These are phyloP conservation scores for Cladophialophora exuberans DNA, from an alignment of 2,329 filamentous ascomycete genomes.

Conservation along the genomic window DNA sequence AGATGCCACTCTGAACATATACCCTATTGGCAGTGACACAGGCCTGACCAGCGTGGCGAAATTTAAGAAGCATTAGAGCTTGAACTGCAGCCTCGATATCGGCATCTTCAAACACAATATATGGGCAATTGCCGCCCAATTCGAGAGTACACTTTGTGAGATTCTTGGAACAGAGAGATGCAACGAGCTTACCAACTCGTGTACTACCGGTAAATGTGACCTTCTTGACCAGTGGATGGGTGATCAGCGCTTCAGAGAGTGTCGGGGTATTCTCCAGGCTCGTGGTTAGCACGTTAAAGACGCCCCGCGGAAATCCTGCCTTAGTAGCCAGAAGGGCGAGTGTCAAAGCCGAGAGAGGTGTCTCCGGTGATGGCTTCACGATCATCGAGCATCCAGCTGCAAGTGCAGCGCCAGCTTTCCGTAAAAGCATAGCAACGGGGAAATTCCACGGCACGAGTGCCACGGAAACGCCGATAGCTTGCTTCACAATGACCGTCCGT, in stretches of 20 bases:
- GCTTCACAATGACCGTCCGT: conserved; percentile 71
- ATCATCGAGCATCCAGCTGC: conserved; percentile 71
- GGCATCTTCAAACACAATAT: conserved; percentile 65
- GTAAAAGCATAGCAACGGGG: conserved; percentile 67
- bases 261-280: conserved; percentile 42
- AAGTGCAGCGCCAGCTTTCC: conserved; percentile 68
- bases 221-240: conserved; percentile 62
- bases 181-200: conserved; percentile 63
- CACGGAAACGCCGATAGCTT: conserved; percentile 69
- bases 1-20: conserved; percentile 65
- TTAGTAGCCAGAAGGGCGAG: conserved; percentile 60
- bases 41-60: conserved; percentile 9
- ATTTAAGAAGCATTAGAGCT: conserved; percentile 12
- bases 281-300: conserved; percentile 62
- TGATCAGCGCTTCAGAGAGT: conserved; percentile 52
- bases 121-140: conserved; percentile 66
- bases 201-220: conserved; percentile 62
- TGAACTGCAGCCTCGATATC: conserved; percentile 49
- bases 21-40: conserved; percentile 67
- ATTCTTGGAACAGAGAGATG: conserved; percentile 60
- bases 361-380: conserved; percentile 69
- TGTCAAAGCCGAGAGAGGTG: conserved; percentile 64
- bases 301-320: conserved; percentile 61
- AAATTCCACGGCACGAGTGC: conserved; percentile 75
- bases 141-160: conserved; percentile 67